Evolutionary conservation across 2,329 filamentous ascomycete genomes (phyloP).

Genomic region (Paecilomyces fulvus): DNA sequence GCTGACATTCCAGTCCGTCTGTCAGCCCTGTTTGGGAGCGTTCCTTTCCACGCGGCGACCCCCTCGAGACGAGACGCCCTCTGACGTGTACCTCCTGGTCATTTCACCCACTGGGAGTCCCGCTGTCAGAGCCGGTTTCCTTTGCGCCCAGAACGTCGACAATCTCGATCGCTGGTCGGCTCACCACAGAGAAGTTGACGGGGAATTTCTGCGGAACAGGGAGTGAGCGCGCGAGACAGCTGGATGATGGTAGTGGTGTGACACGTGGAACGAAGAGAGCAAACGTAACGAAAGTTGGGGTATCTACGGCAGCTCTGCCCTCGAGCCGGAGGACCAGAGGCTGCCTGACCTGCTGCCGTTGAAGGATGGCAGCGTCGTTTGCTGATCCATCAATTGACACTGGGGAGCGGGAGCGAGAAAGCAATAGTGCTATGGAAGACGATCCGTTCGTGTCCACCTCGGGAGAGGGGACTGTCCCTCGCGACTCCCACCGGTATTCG

Average conservation of each 20-base stretch:
- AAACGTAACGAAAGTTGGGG: constrained; percentile 14
- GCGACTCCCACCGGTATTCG: constrained; percentile 61
- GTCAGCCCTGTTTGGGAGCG: background rate
- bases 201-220: background rate
- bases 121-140: background rate
- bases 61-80: background rate
- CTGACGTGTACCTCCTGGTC: background rate
- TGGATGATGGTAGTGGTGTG: constrained; percentile 23
- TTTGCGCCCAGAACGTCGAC: background rate
- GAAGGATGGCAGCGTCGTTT: constrained; percentile 4
- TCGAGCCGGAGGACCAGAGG: constrained; percentile 13
- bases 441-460: constrained; percentile 53
- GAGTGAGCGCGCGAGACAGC: constrained; percentile 7
- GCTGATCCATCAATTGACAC: constrained; percentile 6
- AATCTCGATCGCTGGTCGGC: constrained; percentile 22
- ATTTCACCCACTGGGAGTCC: background rate
- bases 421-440: constrained; percentile 25
- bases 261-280: constrained; percentile 8
- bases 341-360: background rate
- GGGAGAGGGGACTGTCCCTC: constrained; percentile 33
- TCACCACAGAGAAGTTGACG: constrained; percentile 7
- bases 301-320: constrained; percentile 15
- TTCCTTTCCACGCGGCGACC: background rate
- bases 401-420: constrained; percentile 8
- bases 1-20: background rate